Evolutionary conservation across 2,329 filamentous ascomycete genomes (phyloP).

Genomic region (Fonsecaea pugnacius): DNA sequence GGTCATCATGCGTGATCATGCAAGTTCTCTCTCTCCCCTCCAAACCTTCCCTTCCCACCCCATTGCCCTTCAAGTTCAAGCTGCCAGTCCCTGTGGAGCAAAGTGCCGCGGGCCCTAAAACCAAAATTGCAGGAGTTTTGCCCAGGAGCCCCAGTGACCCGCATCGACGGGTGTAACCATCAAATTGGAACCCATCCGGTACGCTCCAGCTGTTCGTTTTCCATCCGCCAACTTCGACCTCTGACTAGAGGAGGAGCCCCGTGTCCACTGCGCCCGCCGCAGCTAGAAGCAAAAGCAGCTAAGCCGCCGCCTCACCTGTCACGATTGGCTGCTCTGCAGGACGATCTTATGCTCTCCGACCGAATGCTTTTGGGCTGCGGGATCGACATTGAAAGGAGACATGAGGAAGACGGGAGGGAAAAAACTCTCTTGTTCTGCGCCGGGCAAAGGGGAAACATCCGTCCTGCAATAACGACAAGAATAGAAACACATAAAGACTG

Average conservation of each 20-base stretch:
- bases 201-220: neutral
- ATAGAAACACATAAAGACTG: neutral
- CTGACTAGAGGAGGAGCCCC: slow-evolving; percentile 1
- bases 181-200: slow-evolving; percentile 7
- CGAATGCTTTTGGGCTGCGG: slow-evolving; percentile 16
- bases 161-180: slow-evolving; percentile 12
- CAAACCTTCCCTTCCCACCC: neutral
- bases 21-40: neutral
- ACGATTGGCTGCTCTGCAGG: slow-evolving; percentile 27
- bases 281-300: slow-evolving; percentile 20
- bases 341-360: slow-evolving; percentile 15
- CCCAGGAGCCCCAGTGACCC: neutral
- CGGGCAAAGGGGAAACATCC: neutral
- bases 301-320: slow-evolving; percentile 30
- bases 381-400: slow-evolving; percentile 8
- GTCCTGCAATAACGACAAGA: neutral
- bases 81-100: neutral
- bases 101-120: neutral
- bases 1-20: neutral
- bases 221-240: neutral
- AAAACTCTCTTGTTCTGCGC: neutral
- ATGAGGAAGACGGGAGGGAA: slow-evolving; percentile 3
- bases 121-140: slow-evolving; percentile 27
- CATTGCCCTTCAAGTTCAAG: neutral
- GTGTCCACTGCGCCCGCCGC: slow-evolving; percentile 10